Evolutionary conservation across 805 yeast species (phyloP), one percentile per base, ranked within the genome.

Genomic region (Cyberlindnera maritima): DNA sequence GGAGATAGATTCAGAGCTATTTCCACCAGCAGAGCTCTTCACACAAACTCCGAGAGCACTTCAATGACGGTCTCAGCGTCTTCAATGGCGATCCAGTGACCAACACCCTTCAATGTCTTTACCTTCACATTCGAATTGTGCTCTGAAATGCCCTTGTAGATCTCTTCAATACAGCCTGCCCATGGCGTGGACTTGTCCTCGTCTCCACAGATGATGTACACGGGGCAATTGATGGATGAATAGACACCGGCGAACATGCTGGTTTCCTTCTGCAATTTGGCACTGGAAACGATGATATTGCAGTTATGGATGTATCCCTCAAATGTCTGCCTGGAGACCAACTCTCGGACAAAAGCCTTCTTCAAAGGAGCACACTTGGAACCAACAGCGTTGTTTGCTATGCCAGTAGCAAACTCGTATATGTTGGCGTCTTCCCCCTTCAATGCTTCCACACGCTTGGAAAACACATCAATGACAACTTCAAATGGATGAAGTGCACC

Each of bases 21-120:
- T n/a, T n/a, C n/a, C n/a, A n/a, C n/a, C n/a, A n/a, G n/a, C n/a
- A n/a, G n/a, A 20, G 28, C 8, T 25, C 28, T 4, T 19, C 15
- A 19, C 14, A 35, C n/a, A 35, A 40, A 33, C 38, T 32, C 38
- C 11, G 21, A 7, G 2, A 40, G 11, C 23, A 28, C 7, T 21
- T 40, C 23, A 13, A 40, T 10, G n/a, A 33, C 38, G 2, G 32
- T n/a, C 18, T 28, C 28, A 13, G 5, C 8, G n/a, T 35, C 41
- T 36, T 45, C 48, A 25, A 45, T 42, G 2, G 48, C 48, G 20
- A 41, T 36, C 48, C 48, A 45, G 32, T 45, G 48, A 36, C 48
- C 48, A n/a, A 45, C 40, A 15, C 34, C 32, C 2, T 20, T 13
- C 4, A 43, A 18, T 15, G 4, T 33, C 17, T 33, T 11, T 6